Evolutionary conservation across 2,329 filamentous ascomycete genomes (phyloP), one percentile per base, ranked within the genome.

Genomic region (Cyanodermella asteris): DNA sequence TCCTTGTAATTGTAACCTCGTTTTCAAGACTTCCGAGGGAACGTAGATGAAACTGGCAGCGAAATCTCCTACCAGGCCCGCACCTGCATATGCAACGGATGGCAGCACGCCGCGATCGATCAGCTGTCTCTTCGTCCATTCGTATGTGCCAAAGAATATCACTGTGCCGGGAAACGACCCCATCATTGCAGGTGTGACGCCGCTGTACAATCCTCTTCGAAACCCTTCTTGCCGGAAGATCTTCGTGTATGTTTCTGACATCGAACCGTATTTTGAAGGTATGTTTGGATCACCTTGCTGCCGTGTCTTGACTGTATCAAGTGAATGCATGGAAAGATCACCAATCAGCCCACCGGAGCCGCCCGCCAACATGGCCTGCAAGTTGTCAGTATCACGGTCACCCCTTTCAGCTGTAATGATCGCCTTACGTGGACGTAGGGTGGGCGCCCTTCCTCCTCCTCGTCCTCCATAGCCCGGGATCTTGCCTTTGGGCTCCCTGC

Each of bases 301-400:
- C 38, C 87, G 68, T 23, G 87, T 97, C 55, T 97, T 97, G 40
- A 97, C 87, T 1, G 87, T 97, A 49, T 97, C 87, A 42, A 97
- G 64, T 22, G 84, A 94, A 55, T 97, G 87, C 87, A 97, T 97
- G 36, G 97, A 58, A 64, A 97, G 75, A 49, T 97, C 87, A 30
- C 90, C 87, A 28, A 75, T 90, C 10, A 77, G 82, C 26, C 87
- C 87, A 42, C 90, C 87, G 26, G 90, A 58, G 31, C 84, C 87
- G 42, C 87, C 87, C 17, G 87, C 87, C 42, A 97, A 61, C 82
- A 94, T 97, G 46, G 76, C 72, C 80, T 91, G 39, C 27, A 32
- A 34, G n/a, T n/a, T n/a, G n/a, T n/a, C n/a, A 26, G 13, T 20
- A 27, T 8, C 24, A 38, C 31, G 41, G 36, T 31, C 22, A 35